These are phyloP conservation scores for Geum urbanum DNA, from an alignment of 306 rosid genomes.

Conservation along the genomic window DNA sequence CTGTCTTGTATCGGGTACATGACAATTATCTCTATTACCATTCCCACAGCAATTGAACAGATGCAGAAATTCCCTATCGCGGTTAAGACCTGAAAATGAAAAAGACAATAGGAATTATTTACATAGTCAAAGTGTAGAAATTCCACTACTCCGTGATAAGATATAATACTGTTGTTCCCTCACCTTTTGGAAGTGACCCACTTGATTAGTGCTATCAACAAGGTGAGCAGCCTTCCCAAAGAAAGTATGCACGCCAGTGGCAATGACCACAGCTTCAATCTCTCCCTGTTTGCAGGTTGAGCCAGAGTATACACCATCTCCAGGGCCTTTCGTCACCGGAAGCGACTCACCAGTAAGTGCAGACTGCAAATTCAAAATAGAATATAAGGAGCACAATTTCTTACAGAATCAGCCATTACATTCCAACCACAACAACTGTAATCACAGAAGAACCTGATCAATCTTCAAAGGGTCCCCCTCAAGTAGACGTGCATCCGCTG, in stretches of 20 bases:
- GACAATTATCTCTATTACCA: conserved; percentile 84
- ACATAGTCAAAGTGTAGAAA: not conserved
- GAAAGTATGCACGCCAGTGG: too few species aligned
- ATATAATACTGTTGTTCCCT: conserved; percentile 14
- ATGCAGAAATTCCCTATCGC: conserved; percentile 98
- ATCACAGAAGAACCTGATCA: conserved; percentile 61
- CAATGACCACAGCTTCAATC: too few species aligned
- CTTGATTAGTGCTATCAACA: too few species aligned
- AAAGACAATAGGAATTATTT: conserved; percentile 13
- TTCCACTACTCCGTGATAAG: not conserved
- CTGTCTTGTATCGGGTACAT: conserved; percentile 98
- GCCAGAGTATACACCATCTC: too few species aligned
- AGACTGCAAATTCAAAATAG: conserved; percentile 57
- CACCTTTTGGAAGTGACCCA: not conserved
- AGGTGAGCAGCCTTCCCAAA: too few species aligned
- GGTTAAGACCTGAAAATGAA: conserved; percentile 67
- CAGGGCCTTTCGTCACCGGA: too few species aligned
- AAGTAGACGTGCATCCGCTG: conserved; percentile 95
- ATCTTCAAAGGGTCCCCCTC: conserved; percentile 97
- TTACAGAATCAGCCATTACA: not conserved
- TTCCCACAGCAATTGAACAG: conserved; percentile 95
- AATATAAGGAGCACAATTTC: too few species aligned
- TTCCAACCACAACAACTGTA: not conserved
- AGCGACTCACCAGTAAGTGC: conserved; percentile 21
- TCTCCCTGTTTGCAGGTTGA: too few species aligned